phyloP scores from a whole-genome alignment of 305 asterid genomes.

The Solanum hybrid region DNA sequence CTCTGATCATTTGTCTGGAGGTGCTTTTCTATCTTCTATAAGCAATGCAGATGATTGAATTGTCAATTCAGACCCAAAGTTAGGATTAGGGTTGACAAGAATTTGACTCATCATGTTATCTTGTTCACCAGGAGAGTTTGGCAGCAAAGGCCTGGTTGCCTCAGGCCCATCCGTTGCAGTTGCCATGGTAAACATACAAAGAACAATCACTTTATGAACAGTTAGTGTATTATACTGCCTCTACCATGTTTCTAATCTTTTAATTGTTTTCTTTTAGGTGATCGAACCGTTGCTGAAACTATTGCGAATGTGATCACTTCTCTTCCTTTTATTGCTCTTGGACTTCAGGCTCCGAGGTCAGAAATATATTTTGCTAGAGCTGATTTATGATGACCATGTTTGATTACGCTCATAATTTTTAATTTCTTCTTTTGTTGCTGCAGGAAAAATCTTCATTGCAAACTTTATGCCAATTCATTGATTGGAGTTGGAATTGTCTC shows the following conservation, averaged over 20 bases:
- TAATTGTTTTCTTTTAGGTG: constrained; percentile 38
- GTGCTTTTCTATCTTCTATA: neutral
- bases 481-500: constrained; percentile 85
- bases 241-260: neutral
- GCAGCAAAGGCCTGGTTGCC: constrained; percentile 75
- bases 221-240: neutral
- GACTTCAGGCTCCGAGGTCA: constrained; percentile 74
- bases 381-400: neutral
- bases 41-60: neutral
- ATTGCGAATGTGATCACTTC: constrained; percentile 78
- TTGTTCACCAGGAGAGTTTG: constrained; percentile 58
- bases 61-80: neutral
- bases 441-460: constrained; percentile 70
- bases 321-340: constrained; percentile 85
- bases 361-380: neutral
- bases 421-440: constrained; percentile 11
- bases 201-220: neutral
- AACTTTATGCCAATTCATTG: constrained; percentile 74
- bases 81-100: neutral
- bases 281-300: constrained; percentile 50
- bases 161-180: constrained; percentile 75
- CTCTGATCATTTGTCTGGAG: neutral
- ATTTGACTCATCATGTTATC: neutral
- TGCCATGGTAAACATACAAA: constrained; percentile 35
- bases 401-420: neutral